Conservation (phyloP, 169 alveolate genomes). For the Plasmodium coatneyi region DNA sequence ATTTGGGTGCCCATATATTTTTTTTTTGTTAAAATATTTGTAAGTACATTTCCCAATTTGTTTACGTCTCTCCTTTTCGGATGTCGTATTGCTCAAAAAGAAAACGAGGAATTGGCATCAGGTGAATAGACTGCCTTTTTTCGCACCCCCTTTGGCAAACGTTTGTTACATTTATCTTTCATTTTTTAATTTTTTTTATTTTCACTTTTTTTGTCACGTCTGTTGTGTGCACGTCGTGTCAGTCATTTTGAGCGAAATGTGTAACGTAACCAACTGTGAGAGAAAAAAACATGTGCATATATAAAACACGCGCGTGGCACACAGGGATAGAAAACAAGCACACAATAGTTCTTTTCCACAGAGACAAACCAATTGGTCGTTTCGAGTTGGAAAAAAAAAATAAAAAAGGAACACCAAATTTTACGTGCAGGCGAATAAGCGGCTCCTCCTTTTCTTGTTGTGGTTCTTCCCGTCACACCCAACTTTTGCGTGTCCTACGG, state of each 20-base stretch:
- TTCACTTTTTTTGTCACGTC: background rate
- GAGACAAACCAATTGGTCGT: background rate
- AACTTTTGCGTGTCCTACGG: conserved; percentile 43
- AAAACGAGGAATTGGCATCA: background rate
- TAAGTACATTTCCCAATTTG: background rate
- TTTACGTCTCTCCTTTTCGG: background rate
- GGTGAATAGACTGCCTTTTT: background rate
- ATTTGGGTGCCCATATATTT: background rate
- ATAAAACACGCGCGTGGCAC: background rate
- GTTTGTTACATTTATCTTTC: background rate
- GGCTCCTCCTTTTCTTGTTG: background rate
- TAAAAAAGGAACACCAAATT: background rate
- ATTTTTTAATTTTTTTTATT: background rate
- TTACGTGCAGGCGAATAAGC: background rate
- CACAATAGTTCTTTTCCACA: background rate
- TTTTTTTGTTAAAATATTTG: background rate
- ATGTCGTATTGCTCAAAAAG: background rate
- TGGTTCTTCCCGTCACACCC: conserved; percentile 4
- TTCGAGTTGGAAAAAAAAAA: background rate
- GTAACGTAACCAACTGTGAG: background rate
- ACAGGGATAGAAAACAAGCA: background rate
- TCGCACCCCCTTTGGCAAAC: background rate
- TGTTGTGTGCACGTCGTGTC: background rate
- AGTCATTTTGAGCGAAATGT: background rate
- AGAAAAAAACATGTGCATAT: background rate